Percentiles rank a stretch among this genome's conserved stretches.
Conservation (phyloP, 73 alveolate species). For the Blepharisma stoltei region DNA sequence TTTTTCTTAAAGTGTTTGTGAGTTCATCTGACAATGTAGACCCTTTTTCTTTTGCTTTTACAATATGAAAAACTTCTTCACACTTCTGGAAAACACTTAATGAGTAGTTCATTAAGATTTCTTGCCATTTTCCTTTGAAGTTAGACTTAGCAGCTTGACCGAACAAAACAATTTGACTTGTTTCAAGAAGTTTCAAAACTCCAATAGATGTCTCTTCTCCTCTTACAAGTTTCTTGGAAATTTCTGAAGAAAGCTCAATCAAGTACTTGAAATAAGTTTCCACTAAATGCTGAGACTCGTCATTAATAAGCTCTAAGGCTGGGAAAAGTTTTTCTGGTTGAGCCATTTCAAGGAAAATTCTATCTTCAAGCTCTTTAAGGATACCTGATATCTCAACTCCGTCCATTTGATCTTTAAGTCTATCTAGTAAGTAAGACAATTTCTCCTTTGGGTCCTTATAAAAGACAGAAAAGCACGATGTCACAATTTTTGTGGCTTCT, state of each 20-base stretch:
- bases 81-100: no score
- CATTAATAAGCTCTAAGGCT: no score
- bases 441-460: neutral
- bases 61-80: no score
- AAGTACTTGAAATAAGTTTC: no score
- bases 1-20: neutral
- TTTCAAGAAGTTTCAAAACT: neutral
- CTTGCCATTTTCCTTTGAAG: constrained; percentile 13
- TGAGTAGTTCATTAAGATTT: no score
- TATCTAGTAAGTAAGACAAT: neutral
- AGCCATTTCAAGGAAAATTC: constrained; percentile 9
- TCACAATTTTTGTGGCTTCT: neutral
- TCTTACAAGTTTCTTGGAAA: neutral
- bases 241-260: neutral
- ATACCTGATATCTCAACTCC: neutral
- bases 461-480: neutral
- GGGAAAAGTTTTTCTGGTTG: no score
- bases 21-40: neutral
- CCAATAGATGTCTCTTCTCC: neutral
- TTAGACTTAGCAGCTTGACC: constrained; percentile 6
- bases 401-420: neutral
- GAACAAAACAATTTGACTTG: neutral
- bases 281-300: no score
- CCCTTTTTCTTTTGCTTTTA: no score
- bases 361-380: neutral